phyloP scores from a whole-genome alignment of 306 rosid species.

The Corylus americana region DNA sequence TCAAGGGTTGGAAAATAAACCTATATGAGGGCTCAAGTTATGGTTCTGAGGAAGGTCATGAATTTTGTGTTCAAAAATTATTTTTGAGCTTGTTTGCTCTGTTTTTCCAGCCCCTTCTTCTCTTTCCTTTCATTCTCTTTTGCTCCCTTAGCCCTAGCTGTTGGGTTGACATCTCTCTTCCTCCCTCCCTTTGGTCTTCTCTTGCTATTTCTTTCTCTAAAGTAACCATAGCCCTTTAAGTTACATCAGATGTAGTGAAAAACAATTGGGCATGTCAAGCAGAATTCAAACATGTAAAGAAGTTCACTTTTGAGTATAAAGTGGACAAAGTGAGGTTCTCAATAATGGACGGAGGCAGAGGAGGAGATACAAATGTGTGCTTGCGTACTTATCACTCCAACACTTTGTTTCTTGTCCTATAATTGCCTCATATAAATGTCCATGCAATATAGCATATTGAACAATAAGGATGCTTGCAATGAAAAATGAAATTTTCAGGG shows the following conservation, averaged over 20 bases:
- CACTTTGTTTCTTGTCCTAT: background rate
- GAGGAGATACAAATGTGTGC: background rate
- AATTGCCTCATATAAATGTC: background rate
- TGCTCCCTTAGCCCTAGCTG: background rate
- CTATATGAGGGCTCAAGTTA: background rate
- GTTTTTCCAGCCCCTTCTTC: background rate
- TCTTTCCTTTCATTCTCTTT: background rate
- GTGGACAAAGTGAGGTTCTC: slow-evolving; percentile 1
- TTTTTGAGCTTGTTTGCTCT: slow-evolving; percentile 7
- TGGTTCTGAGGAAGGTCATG: background rate
- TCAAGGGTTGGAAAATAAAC: background rate
- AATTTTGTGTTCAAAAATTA: background rate
- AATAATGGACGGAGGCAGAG: background rate
- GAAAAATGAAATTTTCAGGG: slow-evolving; percentile 16
- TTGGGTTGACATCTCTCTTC: slow-evolving; percentile 4
- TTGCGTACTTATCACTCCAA: background rate
- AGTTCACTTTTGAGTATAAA: background rate
- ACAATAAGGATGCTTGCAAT: background rate
- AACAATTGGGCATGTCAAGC: background rate
- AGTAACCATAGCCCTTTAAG: background rate
- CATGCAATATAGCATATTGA: background rate
- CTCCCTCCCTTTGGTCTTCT: background rate
- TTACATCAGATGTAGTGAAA: background rate
- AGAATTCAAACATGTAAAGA: background rate
- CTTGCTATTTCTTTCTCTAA: slow-evolving; percentile 2